phyloP scores from a whole-genome alignment of 306 rosid species.

The Datisca glomerata region DNA sequence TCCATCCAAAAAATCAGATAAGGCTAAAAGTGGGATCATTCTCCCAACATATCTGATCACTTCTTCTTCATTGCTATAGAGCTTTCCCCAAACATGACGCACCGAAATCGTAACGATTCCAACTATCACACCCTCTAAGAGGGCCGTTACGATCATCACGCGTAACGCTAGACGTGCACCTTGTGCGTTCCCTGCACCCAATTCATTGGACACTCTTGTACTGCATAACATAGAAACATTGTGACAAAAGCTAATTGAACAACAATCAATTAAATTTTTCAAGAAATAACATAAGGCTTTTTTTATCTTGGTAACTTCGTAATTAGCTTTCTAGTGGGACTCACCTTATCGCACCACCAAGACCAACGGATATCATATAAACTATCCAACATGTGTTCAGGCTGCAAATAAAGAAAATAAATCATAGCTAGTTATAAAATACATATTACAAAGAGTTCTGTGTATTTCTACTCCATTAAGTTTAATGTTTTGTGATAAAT shows the following conservation, averaged over 20 bases:
- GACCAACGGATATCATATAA: neutral
- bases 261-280: too few relatives aligned
- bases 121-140: slow-evolving; percentile 24
- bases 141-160: slow-evolving; percentile 23
- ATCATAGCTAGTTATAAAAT: neutral
- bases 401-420: neutral
- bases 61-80: slow-evolving; percentile 38
- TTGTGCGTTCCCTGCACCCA: slow-evolving; percentile 50
- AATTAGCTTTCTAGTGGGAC: too few relatives aligned
- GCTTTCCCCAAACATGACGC: slow-evolving; percentile 33
- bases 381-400: neutral
- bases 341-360: neutral
- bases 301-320: too few relatives aligned
- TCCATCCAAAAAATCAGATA: slow-evolving; percentile 30
- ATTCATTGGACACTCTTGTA: slow-evolving; percentile 53
- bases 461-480: neutral
- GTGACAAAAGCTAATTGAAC: too few relatives aligned
- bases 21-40: slow-evolving; percentile 40
- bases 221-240: too few relatives aligned
- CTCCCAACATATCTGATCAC: slow-evolving; percentile 28
- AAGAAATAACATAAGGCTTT: too few relatives aligned
- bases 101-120: slow-evolving; percentile 23
- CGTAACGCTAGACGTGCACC: slow-evolving; percentile 28
- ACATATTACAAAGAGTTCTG: neutral
- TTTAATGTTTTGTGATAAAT: neutral